Percentiles rank a stretch among this genome's conserved stretches.
phyloP scores from a whole-genome alignment of 83 land plant species.

The Larix sibirica region DNA sequence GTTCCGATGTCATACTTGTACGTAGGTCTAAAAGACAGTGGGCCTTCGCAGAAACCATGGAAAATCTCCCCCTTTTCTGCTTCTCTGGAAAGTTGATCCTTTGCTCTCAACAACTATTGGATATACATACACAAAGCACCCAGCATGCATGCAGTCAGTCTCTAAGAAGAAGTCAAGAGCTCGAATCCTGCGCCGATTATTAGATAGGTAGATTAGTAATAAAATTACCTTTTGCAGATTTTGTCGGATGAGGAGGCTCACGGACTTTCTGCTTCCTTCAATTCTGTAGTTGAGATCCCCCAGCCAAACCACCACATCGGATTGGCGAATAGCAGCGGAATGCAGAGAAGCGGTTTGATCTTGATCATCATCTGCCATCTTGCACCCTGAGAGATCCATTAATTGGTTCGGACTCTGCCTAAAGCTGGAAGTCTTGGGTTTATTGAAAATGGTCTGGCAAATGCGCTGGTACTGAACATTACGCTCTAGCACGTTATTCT shows the following conservation, averaged over 20 bases:
- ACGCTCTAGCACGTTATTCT: slow-evolving; percentile 64
- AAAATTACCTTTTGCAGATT: slow-evolving; percentile 59
- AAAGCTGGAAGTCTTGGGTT: neutral
- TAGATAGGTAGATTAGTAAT: too few relatives aligned
- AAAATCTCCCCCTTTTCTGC: slow-evolving; percentile 72
- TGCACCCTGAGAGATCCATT: neutral
- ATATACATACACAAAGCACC: neutral
- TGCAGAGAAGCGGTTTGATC: neutral
- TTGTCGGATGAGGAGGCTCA: slow-evolving; percentile 52
- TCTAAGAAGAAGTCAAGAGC: too few relatives aligned
- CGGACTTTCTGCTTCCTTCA: slow-evolving; percentile 64
- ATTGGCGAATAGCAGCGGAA: neutral
- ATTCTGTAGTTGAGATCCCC: slow-evolving; percentile 91
- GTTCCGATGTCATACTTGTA: slow-evolving; percentile 83
- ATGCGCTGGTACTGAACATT: slow-evolving; percentile 70
- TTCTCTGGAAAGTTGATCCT: slow-evolving; percentile 78
- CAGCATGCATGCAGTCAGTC: too few relatives aligned
- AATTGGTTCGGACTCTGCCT: slow-evolving; percentile 4
- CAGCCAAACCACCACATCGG: slow-evolving; percentile 64
- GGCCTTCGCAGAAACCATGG: slow-evolving; percentile 79
- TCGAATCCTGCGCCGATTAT: too few relatives aligned
- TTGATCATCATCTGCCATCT: neutral
- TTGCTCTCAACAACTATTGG: slow-evolving; percentile 54
- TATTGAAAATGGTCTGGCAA: slow-evolving; percentile 46
- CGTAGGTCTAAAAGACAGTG: slow-evolving; percentile 76